Evolutionary conservation across 495 filamentous ascomycete species (phyloP), one percentile per base, ranked within the genome.

Genomic region (Neurospora intermedia): DNA sequence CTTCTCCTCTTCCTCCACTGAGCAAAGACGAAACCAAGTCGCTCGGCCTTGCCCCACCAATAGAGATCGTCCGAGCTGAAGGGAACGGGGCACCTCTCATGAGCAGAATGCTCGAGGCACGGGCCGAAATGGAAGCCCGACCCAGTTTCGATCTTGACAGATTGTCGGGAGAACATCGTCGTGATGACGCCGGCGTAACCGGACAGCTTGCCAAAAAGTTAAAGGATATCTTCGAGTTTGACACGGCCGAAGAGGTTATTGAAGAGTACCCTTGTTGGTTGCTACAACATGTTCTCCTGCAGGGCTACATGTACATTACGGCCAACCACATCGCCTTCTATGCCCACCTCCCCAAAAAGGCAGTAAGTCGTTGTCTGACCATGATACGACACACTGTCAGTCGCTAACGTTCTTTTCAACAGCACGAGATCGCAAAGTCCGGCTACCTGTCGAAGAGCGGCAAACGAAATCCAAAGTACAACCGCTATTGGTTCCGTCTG

Each of bases 301-400:
- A 97, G 78, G 96, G 96, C 3, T 97, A 96, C 80, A 92, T 99
- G 91, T 99, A 98, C 84, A 93, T 99, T 78, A 98, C 96, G 0
- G 87, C 91, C 71, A 90, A 90, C 72, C 96, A 99, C 80, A 92
- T 99, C 70, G 97, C 94, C 77, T 99, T 99, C 81, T 98, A 98
- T 79, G 94, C 96, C 15, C 98, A 98, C 80, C 83, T 98, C 41
- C 94, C 96, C 8, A 95, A 92, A 84, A 97, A 95, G 85, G 88
- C 91, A 54, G 91, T 92, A 84, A 83, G 88, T 80, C 31, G 54
- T 42, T 27, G 23, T 35, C 31, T 74, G 31, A 71, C 42, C 20
- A 9, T 41, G 23, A 46, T 38, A 41, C 15, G 54, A 20, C 1
- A 38, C n/a, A 66, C 4, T 66, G 62, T 15, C 43, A 69, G 18